These are phyloP conservation scores for Talaromyces proteolyticus DNA, from an alignment of 495 filamentous ascomycete genomes.

Conservation along the genomic window DNA sequence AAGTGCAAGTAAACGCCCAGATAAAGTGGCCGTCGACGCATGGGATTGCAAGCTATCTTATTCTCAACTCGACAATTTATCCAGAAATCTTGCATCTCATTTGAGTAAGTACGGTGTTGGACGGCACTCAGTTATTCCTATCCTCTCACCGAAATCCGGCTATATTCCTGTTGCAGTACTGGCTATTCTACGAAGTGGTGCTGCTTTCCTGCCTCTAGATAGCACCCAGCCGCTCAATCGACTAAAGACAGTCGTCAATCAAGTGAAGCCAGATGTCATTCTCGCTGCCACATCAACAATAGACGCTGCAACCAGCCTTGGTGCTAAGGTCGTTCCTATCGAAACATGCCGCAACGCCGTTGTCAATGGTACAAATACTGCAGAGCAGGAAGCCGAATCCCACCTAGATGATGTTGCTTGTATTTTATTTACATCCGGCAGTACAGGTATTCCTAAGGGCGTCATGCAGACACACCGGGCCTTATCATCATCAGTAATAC, in stretches of 20 bases:
- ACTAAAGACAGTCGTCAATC: conserved; percentile 34
- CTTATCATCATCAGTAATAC: conserved; percentile 9
- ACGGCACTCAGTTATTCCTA: conserved; percentile 38
- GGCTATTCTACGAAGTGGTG: conserved; percentile 46
- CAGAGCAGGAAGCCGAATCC: too few relatives aligned
- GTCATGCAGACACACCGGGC: conserved; percentile 14
- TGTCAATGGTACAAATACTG: too few relatives aligned
- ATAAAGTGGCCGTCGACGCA: background rate
- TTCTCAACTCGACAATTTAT: conserved; percentile 19
- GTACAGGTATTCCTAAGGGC: conserved; percentile 23
- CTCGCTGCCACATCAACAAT: conserved; percentile 27
- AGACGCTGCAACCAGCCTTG: background rate
- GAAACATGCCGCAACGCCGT: background rate
- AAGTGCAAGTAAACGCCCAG: background rate
- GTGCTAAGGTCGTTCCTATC: background rate
- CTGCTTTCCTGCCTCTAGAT: conserved; percentile 21
- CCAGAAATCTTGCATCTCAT: conserved; percentile 17
- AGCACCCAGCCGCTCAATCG: conserved; percentile 28
- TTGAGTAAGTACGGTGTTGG: conserved; percentile 18
- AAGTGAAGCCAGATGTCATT: conserved; percentile 20
- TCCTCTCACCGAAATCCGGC: conserved; percentile 49
- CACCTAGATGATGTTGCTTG: conserved; percentile 19
- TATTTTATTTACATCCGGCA: conserved; percentile 27
- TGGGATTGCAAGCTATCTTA: conserved; percentile 31
- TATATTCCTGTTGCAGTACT: conserved; percentile 45